phyloP scores from a whole-genome alignment of 164 flowering plant species.

The Magnolia kwangsiensis region DNA sequence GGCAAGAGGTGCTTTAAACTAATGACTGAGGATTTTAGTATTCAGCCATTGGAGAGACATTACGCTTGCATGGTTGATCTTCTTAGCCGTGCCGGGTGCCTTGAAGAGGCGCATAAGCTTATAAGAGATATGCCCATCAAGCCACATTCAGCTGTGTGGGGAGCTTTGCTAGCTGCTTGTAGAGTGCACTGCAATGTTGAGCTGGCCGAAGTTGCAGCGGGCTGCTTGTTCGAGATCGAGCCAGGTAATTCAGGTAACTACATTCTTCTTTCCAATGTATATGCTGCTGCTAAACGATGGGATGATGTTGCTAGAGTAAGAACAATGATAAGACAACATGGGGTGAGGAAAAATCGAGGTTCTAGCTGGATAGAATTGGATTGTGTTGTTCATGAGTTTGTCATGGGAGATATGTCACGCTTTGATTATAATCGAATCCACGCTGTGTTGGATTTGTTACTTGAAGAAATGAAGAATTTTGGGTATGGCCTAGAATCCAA shows the following conservation, averaged over 20 bases:
- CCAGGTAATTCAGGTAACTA: constrained; percentile 44
- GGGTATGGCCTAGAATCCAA: not conserved
- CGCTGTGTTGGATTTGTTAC: constrained; percentile 25
- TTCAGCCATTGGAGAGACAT: constrained; percentile 36
- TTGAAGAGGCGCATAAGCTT: constrained; percentile 31
- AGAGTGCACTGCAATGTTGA: constrained; percentile 29
- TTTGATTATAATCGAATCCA: constrained; percentile 22
- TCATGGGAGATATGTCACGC: constrained; percentile 37
- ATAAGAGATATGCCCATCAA: constrained; percentile 30
- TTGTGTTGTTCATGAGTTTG: constrained; percentile 38
- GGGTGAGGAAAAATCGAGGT: constrained; percentile 36
- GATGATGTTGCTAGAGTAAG: constrained; percentile 38
- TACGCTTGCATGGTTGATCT: constrained; percentile 42
- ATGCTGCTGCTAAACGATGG: constrained; percentile 37
- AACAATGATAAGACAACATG: constrained; percentile 28
- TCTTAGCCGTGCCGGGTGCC: constrained; percentile 38
- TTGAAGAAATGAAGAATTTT: constrained; percentile 25
- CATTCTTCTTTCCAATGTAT: constrained; percentile 33
- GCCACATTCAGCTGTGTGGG: constrained; percentile 36
- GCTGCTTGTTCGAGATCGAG: constrained; percentile 35
- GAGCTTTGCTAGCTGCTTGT: constrained; percentile 44
- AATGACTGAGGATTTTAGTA: constrained; percentile 30
- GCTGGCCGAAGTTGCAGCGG: constrained; percentile 38
- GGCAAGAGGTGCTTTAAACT: constrained; percentile 32
- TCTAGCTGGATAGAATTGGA: constrained; percentile 43